Conservation (phyloP, 192 early-diverging fungal genomes). For the Backusella tarrabulga region DNA sequence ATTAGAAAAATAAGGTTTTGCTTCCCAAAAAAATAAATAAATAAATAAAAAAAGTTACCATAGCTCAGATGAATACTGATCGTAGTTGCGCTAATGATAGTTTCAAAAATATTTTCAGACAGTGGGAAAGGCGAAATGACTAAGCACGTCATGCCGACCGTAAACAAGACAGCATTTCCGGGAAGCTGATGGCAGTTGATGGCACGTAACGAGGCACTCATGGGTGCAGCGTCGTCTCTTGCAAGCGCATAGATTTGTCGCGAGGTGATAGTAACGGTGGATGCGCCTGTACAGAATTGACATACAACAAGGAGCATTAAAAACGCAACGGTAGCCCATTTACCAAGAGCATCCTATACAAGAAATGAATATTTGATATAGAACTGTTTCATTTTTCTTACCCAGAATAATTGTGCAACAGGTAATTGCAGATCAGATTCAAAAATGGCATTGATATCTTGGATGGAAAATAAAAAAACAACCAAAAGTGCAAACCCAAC, state of each 20-base stretch:
- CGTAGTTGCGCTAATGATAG: slow-evolving; percentile 29
- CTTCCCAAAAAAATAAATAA: not conserved
- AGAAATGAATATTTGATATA: not conserved
- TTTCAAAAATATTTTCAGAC: slow-evolving; percentile 28
- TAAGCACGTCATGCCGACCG: not conserved
- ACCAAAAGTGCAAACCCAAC: slow-evolving; percentile 25
- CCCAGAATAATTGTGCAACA: slow-evolving; percentile 34
- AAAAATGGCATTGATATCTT: slow-evolving; percentile 25
- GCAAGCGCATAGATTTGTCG: slow-evolving; percentile 52
- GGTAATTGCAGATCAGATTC: slow-evolving; percentile 19
- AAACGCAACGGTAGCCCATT: slow-evolving; percentile 32
- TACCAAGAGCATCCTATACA: slow-evolving; percentile 43
- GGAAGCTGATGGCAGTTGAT: slow-evolving; percentile 18
- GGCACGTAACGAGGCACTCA: not conserved
- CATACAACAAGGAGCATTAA: slow-evolving; percentile 45
- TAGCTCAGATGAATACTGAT: slow-evolving; percentile 26
- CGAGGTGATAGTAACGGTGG: slow-evolving; percentile 43
- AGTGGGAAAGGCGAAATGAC: slow-evolving; percentile 29
- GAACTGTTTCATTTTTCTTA: not conserved
- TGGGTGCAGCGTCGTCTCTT: slow-evolving; percentile 42
- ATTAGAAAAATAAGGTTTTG: too few relatives aligned
- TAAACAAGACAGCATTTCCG: slow-evolving; percentile 18
- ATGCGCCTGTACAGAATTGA: slow-evolving; percentile 44
- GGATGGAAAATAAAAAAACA: slow-evolving; percentile 27
- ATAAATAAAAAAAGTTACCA: slow-evolving; percentile 7